Percentiles rank a stretch among this genome's conserved stretches.
These are phyloP conservation scores for Penicillium paradoxum DNA, from an alignment of 495 filamentous ascomycete species.

Conservation along the genomic window DNA sequence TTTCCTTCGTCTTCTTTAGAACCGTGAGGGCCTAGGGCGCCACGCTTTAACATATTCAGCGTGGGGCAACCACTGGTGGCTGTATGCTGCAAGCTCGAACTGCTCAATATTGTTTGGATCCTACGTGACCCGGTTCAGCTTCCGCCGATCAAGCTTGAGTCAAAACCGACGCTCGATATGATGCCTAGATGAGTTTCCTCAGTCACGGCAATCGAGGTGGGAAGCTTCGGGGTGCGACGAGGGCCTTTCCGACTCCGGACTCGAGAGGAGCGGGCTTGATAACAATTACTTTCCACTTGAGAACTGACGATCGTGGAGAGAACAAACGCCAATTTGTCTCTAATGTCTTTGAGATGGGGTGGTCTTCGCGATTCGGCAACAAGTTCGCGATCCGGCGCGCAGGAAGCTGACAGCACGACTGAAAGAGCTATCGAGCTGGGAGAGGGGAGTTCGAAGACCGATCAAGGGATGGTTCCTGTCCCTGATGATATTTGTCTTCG, in stretches of 20 bases:
- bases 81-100: neutral
- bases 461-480: neutral
- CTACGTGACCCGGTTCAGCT: neutral
- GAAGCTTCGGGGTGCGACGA: constrained; percentile 4
- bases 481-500: neutral
- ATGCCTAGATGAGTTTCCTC: neutral
- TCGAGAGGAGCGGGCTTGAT: neutral
- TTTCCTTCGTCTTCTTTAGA: constrained; percentile 25
- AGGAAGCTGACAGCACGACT: constrained; percentile 6
- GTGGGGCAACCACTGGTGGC: neutral
- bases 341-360: constrained; percentile 1
- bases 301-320: neutral
- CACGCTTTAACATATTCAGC: constrained; percentile 38
- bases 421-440: neutral
- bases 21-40: constrained; percentile 33
- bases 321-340: constrained; percentile 11
- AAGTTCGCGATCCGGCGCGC: constrained; percentile 24
- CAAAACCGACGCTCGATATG: neutral
- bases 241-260: constrained; percentile 1
- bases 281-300: neutral
- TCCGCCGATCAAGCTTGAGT: neutral
- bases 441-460: neutral
- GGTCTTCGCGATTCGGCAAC: constrained; percentile 18
- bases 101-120: constrained; percentile 5
- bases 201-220: neutral